A percentile compares a stretch with the other conserved stretches of the same genome.
phyloP scores from a whole-genome alignment of 2,329 filamentous ascomycete species.

The Periconia macrospinosa region DNA sequence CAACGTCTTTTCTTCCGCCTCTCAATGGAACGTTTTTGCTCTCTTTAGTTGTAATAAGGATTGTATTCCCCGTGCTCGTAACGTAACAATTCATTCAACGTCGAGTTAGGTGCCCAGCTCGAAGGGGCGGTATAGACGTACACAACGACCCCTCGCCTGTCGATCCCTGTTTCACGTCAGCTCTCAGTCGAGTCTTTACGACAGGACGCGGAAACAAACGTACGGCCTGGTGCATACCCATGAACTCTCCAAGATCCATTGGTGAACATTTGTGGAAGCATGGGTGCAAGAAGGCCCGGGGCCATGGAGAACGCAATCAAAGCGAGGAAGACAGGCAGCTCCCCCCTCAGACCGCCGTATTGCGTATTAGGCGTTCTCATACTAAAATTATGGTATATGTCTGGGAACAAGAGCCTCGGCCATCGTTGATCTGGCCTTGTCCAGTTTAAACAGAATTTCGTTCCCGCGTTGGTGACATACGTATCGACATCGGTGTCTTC shows the following conservation, averaged over 20 bases:
- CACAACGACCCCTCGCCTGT: slow-evolving; percentile 32
- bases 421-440: slow-evolving; percentile 16
- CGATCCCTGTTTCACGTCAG: slow-evolving; percentile 15
- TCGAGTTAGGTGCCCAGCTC: slow-evolving; percentile 9
- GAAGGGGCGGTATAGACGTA: slow-evolving; percentile 20
- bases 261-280: slow-evolving; percentile 19
- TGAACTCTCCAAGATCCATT: slow-evolving; percentile 21
- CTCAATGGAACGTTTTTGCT: not conserved
- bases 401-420: slow-evolving; percentile 24
- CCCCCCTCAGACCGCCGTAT: slow-evolving; percentile 32
- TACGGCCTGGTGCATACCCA: not conserved
- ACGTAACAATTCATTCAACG: slow-evolving; percentile 11
- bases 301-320: slow-evolving; percentile 30
- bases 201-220: not conserved
- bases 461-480: slow-evolving; percentile 24
- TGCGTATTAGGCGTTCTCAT: not conserved
- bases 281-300: slow-evolving; percentile 4
- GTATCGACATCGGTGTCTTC: slow-evolving; percentile 18
- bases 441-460: slow-evolving; percentile 10
- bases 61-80: slow-evolving; percentile 19
- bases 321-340: slow-evolving; percentile 36
- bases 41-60: slow-evolving; percentile 23
- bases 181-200: not conserved
- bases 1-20: not conserved
- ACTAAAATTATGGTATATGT: slow-evolving; percentile 21